Evolutionary conservation across 75 land plant species (phyloP).

Genomic region (Azolla pinnata): DNA sequence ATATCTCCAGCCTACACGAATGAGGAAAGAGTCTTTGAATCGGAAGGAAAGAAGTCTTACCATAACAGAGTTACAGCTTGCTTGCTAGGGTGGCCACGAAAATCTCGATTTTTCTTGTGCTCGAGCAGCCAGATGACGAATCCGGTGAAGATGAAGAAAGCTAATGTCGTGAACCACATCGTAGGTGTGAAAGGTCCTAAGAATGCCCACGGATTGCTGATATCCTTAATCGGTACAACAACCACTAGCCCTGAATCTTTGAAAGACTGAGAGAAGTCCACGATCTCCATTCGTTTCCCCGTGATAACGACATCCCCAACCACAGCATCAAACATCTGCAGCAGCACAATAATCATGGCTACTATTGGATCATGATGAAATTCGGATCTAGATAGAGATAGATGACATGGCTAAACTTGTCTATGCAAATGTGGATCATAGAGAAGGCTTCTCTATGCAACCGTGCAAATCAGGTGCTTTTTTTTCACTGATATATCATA

Average conservation of each 20-base stretch:
- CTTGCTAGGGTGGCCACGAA: conserved; percentile 14
- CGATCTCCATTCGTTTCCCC: conserved; percentile 32
- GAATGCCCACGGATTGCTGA: conserved; percentile 41
- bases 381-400: too few species aligned
- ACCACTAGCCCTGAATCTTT: conserved; percentile 47
- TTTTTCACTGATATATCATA: too few species aligned
- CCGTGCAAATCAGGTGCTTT: too few species aligned
- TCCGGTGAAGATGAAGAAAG: conserved; percentile 34
- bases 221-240: conserved; percentile 27
- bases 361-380: too few species aligned
- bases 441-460: too few species aligned
- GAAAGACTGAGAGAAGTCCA: conserved; percentile 67
- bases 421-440: too few species aligned
- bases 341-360: too few species aligned
- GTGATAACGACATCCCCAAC: conserved; percentile 63
- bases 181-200: conserved; percentile 29
- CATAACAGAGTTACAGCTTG: conserved; percentile 22
- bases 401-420: too few species aligned
- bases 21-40: too few species aligned
- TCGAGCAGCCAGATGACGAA: conserved; percentile 36
- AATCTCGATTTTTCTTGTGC: conserved; percentile 19
- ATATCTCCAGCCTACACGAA: too few species aligned
- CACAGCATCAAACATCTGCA: conserved; percentile 34
- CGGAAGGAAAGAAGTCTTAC: too few species aligned
- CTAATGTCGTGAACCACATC: conserved; percentile 41